Evolutionary conservation across 2,329 filamentous ascomycete genomes (phyloP).

Genomic region (Diaporthe sp.): DNA sequence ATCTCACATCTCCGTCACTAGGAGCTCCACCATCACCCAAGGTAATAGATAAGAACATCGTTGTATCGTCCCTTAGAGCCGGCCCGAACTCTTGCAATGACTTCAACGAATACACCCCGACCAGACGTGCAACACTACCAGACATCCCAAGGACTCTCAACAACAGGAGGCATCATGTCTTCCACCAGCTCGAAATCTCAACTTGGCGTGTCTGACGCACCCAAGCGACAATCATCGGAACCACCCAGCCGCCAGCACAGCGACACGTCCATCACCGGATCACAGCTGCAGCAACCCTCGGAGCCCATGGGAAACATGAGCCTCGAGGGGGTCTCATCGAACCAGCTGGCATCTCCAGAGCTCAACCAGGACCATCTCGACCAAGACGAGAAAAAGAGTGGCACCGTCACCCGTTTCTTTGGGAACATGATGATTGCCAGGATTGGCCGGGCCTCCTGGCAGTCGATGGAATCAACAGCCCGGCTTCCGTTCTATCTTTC

Average conservation of each 20-base stretch:
- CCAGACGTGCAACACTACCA: slow-evolving; percentile 19
- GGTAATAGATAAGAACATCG: background rate
- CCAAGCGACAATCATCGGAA: slow-evolving; percentile 23
- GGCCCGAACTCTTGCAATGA: background rate
- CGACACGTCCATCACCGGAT: slow-evolving; percentile 1
- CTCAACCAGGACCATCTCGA: slow-evolving; percentile 35
- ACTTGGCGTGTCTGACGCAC: slow-evolving; percentile 19
- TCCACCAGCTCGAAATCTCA: background rate
- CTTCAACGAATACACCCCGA: background rate
- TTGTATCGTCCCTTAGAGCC: background rate
- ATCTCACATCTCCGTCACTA: background rate
- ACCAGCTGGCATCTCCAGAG: slow-evolving; percentile 33
- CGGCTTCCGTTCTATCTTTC: slow-evolving; percentile 41
- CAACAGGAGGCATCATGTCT: slow-evolving; percentile 28
- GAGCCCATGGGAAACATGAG: slow-evolving; percentile 36
- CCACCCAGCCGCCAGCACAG: slow-evolving; percentile 5
- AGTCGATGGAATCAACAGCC: slow-evolving; percentile 41
- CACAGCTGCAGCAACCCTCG: slow-evolving; percentile 23
- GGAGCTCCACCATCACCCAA: background rate
- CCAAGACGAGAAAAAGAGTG: slow-evolving; percentile 40
- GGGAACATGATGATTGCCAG: slow-evolving; percentile 42
- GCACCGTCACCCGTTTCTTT: slow-evolving; percentile 39
- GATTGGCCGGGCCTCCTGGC: slow-evolving; percentile 40
- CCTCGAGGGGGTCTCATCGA: slow-evolving; percentile 29
- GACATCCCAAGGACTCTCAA: background rate